phyloP scores from a whole-genome alignment of 2,329 filamentous ascomycete species.

The Conoideocrella luteorostrata region DNA sequence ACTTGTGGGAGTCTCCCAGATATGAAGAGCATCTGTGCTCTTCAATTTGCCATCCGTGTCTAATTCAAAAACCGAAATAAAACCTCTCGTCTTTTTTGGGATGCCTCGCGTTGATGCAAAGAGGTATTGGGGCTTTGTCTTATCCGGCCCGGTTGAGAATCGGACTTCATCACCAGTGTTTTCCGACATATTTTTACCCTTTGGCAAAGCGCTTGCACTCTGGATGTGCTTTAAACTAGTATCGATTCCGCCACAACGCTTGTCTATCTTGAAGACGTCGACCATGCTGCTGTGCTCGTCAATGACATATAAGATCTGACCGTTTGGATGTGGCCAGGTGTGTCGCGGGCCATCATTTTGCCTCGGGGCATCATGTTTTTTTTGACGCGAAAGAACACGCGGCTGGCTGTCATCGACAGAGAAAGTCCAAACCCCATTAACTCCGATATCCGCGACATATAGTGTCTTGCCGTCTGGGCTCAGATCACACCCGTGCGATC shows the following conservation, averaged over 20 bases:
- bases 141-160: conserved; percentile 8
- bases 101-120: conserved; percentile 14
- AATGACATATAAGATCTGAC: conserved; percentile 13
- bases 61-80: conserved; percentile 12
- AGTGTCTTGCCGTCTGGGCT: conserved; percentile 12
- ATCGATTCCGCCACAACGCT: conserved; percentile 1
- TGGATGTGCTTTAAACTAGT: conserved; percentile 9
- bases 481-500: conserved; percentile 13
- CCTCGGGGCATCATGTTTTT: conserved; percentile 10
- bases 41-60: conserved; percentile 7
- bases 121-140: conserved; percentile 8
- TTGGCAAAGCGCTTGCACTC: conserved; percentile 10
- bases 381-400: no score
- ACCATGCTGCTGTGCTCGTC: conserved; percentile 17
- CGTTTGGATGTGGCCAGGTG: conserved; percentile 14
- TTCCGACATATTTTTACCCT: background rate
- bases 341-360: conserved; percentile 13
- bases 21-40: conserved; percentile 7
- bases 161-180: conserved; percentile 16
- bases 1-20: conserved; percentile 14
- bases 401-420: conserved; percentile 2
- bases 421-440: conserved; percentile 15
- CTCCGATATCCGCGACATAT: conserved; percentile 15
- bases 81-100: conserved; percentile 10
- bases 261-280: conserved; percentile 11